Evolutionary conservation across 768 basidiomycete genomes (phyloP).

Genomic region (Podaxis pistillaris): DNA sequence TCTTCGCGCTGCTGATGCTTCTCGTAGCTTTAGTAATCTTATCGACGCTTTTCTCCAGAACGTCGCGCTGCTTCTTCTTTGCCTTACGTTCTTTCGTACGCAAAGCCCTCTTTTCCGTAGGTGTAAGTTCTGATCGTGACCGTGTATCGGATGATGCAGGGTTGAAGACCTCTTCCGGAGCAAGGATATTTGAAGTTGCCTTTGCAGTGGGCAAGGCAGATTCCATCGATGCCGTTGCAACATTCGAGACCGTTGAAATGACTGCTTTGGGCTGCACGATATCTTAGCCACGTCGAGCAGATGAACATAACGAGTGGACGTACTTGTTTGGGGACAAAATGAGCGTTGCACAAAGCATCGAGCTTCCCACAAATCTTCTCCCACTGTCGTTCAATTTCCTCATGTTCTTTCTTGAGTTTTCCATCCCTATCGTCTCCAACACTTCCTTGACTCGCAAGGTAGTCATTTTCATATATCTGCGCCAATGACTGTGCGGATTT

Average conservation of each 20-base stretch:
- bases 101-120: constrained; percentile 73
- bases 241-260: constrained; percentile 82
- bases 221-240: constrained; percentile 80
- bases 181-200: constrained; percentile 75
- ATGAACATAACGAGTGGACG: constrained; percentile 23
- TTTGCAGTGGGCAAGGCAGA: constrained; percentile 86
- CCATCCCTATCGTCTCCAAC: constrained; percentile 79
- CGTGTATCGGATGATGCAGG: constrained; percentile 55
- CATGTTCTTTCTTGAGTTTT: constrained; percentile 85
- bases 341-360: constrained; percentile 92
- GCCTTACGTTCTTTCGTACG: constrained; percentile 69
- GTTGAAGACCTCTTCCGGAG: constrained; percentile 89
- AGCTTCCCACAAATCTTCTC: constrained; percentile 83
- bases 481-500: constrained; percentile 89
- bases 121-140: constrained; percentile 79
- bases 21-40: constrained; percentile 54
- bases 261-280: constrained; percentile 74
- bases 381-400: constrained; percentile 82
- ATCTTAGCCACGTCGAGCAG: not conserved
- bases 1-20: constrained; percentile 57
- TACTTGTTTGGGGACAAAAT: constrained; percentile 94
- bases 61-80: constrained; percentile 65
- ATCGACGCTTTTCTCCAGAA: constrained; percentile 62
- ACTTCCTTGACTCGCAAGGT: constrained; percentile 62
- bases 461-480: constrained; percentile 95